Evolutionary conservation across 2,329 filamentous ascomycete species (phyloP), one percentile per base, ranked within the genome.

Genomic region (Colletotrichum agaves): DNA sequence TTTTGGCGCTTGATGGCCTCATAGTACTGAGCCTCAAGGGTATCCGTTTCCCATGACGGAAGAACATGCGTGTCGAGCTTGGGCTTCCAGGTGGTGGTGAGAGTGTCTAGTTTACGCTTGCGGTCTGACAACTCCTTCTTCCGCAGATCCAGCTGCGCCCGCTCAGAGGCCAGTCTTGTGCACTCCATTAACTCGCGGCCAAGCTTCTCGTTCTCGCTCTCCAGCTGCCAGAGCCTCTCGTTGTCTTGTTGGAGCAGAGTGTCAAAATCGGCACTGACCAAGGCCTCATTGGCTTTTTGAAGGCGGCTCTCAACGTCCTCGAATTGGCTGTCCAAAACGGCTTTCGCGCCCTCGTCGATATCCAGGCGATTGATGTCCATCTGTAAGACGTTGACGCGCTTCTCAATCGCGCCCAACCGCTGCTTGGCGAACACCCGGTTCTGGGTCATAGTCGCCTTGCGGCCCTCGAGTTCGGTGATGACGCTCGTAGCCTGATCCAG

Each of bases 331-430:
- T 96, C 91, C 6, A 98, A 84, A 3, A 92, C 84, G 27, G 92
- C 91, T 76, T 93, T 93, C 35, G 88, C 88, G 3, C 94, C 94
- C 79, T 98, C 95, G 72, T 99, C 95, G 33, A 94, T 86, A 39
- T 91, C 87, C 62, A 99, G 90, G n/a, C 84, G 83, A 72, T 91
- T 86, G 35, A 93, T 83, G 35, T 91, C 88, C 52, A 82, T 85
- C 74, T 97, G 93, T 37, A 94, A 83, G 1, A 82, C 80, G 3
- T 79, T 80, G 6, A 90, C 88, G 61, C 91, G 91, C 74, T 86
- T 89, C 67, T 97, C 93, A 72, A 96, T 94, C 5, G 84, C 80
- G 1, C 83, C 81, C 67, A 97, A 93, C 52, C 92, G 89, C 71
- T 92, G 87, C 73, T 88, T 91, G 5, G 93, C 89, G 50, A 86